A percentile compares a stretch with the other conserved stretches of the same genome.
Conservation (phyloP, 1,284 basidiomycete genomes). For the Malassezia caprae region DNA sequence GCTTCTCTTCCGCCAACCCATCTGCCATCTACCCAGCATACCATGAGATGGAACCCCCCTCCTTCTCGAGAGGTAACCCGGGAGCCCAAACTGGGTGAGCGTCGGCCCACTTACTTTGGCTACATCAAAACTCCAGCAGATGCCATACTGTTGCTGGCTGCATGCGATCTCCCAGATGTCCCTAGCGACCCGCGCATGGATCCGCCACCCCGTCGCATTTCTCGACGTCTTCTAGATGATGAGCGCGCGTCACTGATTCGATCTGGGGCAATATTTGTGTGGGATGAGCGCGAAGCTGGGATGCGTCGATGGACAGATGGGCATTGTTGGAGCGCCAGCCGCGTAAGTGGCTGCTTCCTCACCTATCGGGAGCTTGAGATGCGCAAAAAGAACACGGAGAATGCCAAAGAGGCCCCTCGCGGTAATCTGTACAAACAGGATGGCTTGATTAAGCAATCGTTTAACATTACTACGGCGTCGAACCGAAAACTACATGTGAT, state of each 20-base stretch:
- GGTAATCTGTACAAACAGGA: conserved; percentile 46
- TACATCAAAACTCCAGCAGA: conserved; percentile 44
- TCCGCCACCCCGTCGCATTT: conserved; percentile 35
- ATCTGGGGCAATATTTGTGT: conserved; percentile 43
- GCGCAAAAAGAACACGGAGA: conserved; percentile 32
- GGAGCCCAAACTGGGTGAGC: conserved; percentile 4
- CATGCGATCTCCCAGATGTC: conserved; percentile 33
- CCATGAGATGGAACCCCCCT: neutral
- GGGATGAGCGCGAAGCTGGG: conserved; percentile 46
- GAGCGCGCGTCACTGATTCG: conserved; percentile 39
- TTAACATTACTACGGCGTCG: conserved; percentile 44
- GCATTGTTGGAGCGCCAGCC: conserved; percentile 51
- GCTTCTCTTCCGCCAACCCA: neutral
- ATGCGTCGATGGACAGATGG: conserved; percentile 54
- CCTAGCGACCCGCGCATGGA: conserved; percentile 11
- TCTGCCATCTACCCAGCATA: neutral
- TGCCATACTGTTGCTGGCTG: conserved; percentile 41
- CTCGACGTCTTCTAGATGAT: conserved; percentile 37
- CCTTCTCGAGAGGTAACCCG: neutral
- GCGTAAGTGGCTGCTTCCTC: conserved; percentile 52
- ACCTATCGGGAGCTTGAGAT: conserved; percentile 50
- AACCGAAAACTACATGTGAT: conserved; percentile 47
- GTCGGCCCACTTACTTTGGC: conserved; percentile 41
- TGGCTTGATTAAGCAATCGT: conserved; percentile 47
- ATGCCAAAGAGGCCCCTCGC: conserved; percentile 27